phyloP scores from a whole-genome alignment of 1,284 basidiomycete genomes.

The Amylostereum chailletii region DNA sequence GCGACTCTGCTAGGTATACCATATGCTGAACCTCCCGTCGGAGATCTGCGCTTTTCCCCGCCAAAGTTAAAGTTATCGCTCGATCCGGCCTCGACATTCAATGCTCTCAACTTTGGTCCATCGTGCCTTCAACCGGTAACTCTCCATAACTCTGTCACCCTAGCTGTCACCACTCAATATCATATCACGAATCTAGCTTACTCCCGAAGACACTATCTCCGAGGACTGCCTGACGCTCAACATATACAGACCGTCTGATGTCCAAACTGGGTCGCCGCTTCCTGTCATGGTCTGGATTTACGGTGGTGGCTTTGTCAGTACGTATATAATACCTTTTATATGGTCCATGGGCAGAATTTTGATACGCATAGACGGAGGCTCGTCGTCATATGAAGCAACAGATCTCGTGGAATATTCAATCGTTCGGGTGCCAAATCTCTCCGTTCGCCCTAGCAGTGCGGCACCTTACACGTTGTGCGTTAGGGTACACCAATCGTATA shows the following conservation, averaged over 20 bases:
- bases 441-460: constrained; percentile 34
- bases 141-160: not conserved
- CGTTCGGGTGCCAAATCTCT: constrained; percentile 28
- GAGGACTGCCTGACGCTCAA: constrained; percentile 44
- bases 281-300: constrained; percentile 30
- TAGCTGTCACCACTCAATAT: not conserved
- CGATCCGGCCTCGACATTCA: constrained; percentile 6
- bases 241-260: constrained; percentile 31
- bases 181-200: not conserved
- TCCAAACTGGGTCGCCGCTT: constrained; percentile 16
- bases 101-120: constrained; percentile 15
- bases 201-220: constrained; percentile 9
- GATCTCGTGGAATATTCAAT: constrained; percentile 36
- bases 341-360: too few relatives aligned
- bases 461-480: not conserved
- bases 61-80: constrained; percentile 11
- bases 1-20: constrained; percentile 17
- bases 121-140: constrained; percentile 14
- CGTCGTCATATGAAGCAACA: constrained; percentile 30
- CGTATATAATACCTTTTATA: not conserved
- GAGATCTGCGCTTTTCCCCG: constrained; percentile 16
- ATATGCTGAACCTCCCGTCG: constrained; percentile 20
- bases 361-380: constrained; percentile 23
- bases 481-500: constrained; percentile 22
- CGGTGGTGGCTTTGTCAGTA: constrained; percentile 16